These are phyloP conservation scores for Xylariaceae sp. DNA, from an alignment of 2,329 filamentous ascomycete genomes.

Conservation along the genomic window DNA sequence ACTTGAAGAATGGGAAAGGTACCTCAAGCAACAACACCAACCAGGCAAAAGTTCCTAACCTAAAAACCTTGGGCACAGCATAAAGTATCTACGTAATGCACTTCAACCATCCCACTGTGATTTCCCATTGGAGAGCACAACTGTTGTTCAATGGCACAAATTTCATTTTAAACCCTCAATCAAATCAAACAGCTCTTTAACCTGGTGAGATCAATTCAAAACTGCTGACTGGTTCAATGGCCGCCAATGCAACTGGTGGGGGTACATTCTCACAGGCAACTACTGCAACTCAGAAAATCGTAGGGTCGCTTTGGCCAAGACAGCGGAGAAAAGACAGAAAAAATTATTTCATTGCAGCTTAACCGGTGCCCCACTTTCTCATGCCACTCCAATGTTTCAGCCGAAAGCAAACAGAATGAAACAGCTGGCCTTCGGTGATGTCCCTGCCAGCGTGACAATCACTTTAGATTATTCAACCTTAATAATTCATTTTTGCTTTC, in stretches of 20 bases:
- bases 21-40: too few relatives aligned
- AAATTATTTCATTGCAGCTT: not conserved
- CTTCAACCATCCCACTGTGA: too few relatives aligned
- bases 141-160: not conserved
- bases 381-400: not conserved
- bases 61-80: too few relatives aligned
- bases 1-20: too few relatives aligned
- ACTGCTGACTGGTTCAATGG: not conserved
- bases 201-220: not conserved
- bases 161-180: not conserved
- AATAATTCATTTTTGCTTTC: too few relatives aligned
- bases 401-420: not conserved
- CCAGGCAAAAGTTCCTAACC: too few relatives aligned
- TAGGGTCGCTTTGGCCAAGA: not conserved
- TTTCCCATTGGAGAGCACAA: not conserved
- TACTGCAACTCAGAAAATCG: not conserved
- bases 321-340: not conserved
- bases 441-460: too few relatives aligned
- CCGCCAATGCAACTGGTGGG: too few relatives aligned
- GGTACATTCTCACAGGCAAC: not conserved
- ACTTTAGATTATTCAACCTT: too few relatives aligned
- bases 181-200: too few relatives aligned
- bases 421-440: too few relatives aligned
- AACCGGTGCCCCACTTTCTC: not conserved
- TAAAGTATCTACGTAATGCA: too few relatives aligned